Evolutionary conservation across 805 yeast species (phyloP).

Genomic region (Starmerella lactis-condensi): DNA sequence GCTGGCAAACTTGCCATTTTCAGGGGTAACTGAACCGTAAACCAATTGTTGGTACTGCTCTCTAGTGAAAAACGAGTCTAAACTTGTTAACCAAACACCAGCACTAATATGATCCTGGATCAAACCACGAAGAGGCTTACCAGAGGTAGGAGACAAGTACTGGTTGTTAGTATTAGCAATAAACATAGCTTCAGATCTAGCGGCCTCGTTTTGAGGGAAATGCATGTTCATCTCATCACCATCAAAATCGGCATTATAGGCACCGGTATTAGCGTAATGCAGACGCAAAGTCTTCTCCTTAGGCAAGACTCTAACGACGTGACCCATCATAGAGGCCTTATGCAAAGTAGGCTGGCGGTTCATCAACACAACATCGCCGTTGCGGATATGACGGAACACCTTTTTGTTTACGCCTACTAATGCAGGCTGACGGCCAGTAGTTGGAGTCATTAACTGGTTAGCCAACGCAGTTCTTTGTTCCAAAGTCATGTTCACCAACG

Average conservation of each 20-base stretch:
- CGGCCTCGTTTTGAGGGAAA: constrained; percentile 95
- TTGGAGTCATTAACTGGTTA: constrained; percentile 79
- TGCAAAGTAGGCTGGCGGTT: constrained; percentile 98
- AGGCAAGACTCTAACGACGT: constrained; percentile 87
- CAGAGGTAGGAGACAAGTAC: constrained; percentile 94
- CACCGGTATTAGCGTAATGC: constrained; percentile 98
- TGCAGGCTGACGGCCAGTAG: constrained; percentile 1
- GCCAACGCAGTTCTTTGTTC: constrained; percentile 94
- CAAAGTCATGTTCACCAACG: constrained; percentile 68
- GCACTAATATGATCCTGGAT: constrained; percentile 98
- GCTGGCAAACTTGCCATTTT: constrained; percentile 71
- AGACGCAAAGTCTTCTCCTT: constrained; percentile 91
- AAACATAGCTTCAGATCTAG: constrained; percentile 86
- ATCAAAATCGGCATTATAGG: constrained; percentile 96
- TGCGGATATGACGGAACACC: constrained; percentile 83
- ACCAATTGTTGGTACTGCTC: constrained; percentile 85
- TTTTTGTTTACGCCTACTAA: constrained; percentile 48
- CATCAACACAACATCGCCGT: constrained; percentile 91
- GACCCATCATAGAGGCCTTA: constrained; percentile 99
- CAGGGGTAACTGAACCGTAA: constrained; percentile 89
- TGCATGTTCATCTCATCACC: constrained; percentile 99
- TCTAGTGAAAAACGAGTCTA: constrained; percentile 78
- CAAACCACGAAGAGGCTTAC: constrained; percentile 94
- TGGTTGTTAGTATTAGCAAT: constrained; percentile 95
- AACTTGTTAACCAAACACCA: constrained; percentile 94